Conservation (phyloP, 345 rosid species). For the Acer yangbiense region DNA sequence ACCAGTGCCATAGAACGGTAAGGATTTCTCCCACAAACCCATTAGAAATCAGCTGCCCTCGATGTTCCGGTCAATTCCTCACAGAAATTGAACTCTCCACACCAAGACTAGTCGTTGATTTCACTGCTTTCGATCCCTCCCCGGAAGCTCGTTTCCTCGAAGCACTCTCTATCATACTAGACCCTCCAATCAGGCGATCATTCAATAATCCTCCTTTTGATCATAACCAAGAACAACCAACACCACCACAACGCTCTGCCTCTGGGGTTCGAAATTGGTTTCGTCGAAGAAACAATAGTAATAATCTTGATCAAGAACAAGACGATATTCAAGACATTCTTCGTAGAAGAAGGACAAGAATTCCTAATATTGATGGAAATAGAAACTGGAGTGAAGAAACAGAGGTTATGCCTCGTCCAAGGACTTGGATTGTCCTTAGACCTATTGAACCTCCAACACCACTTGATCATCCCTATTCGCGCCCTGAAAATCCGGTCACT, state of each 20-base stretch:
- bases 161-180: slow-evolving; percentile 66
- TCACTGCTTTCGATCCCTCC: slow-evolving; percentile 63
- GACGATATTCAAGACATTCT: slow-evolving; percentile 5
- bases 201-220: not conserved
- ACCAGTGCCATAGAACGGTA: slow-evolving; percentile 63
- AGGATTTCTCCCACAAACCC: slow-evolving; percentile 46
- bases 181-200: slow-evolving; percentile 46
- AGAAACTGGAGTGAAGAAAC: slow-evolving; percentile 17
- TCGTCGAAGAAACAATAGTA: slow-evolving; percentile 7
- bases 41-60: slow-evolving; percentile 57
- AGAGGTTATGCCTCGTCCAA: slow-evolving; percentile 37
- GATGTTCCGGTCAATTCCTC: slow-evolving; percentile 60
- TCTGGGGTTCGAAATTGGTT: slow-evolving; percentile 23
- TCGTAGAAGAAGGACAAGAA: slow-evolving; percentile 27
- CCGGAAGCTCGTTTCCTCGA: slow-evolving; percentile 72
- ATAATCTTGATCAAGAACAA: not conserved
- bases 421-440: slow-evolving; percentile 52
- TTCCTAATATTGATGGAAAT: slow-evolving; percentile 35
- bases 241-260: not conserved
- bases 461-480: slow-evolving; percentile 20
- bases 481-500: slow-evolving; percentile 26
- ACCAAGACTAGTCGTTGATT: slow-evolving; percentile 50
- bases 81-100: slow-evolving; percentile 44
- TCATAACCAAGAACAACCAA: slow-evolving; percentile 5
- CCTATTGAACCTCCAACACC: slow-evolving; percentile 36